Conservation (phyloP, 2,329 filamentous ascomycete genomes). For the Mycocentrospora acerina region DNA sequence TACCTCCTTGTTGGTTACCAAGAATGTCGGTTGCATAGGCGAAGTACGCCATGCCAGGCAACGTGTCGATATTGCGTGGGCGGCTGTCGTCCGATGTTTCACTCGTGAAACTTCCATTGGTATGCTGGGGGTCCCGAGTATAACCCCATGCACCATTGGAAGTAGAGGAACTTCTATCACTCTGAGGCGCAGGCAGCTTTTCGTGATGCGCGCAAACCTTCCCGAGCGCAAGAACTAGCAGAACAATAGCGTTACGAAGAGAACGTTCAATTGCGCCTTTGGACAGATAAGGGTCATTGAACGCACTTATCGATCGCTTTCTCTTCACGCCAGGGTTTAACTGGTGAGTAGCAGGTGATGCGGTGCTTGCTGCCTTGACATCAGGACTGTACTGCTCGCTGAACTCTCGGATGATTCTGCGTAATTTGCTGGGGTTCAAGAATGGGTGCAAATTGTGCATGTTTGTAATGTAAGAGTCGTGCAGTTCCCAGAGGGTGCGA, state of each 20-base stretch:
- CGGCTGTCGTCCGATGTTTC: constrained; percentile 25
- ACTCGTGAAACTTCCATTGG: constrained; percentile 39
- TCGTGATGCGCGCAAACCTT: constrained; percentile 68
- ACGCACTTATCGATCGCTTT: constrained; percentile 35
- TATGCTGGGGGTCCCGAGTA: constrained; percentile 38
- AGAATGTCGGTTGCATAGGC: constrained; percentile 84
- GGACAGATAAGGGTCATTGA: constrained; percentile 26
- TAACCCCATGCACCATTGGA: constrained; percentile 24
- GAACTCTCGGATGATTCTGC: constrained; percentile 55
- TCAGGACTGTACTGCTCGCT: constrained; percentile 38
- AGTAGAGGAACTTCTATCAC: constrained; percentile 40
- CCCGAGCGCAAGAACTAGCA: constrained; percentile 82
- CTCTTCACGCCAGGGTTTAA: constrained; percentile 35
- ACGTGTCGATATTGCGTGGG: constrained; percentile 72
- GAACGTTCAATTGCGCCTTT: constrained; percentile 30
- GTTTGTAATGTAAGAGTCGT: constrained; percentile 58
- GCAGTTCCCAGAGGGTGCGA: constrained; percentile 52
- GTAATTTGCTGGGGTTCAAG: constrained; percentile 56
- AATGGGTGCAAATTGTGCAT: constrained; percentile 68
- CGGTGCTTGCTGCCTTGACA: constrained; percentile 13
- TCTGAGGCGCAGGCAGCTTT: constrained; percentile 58
- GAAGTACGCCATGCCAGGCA: constrained; percentile 89
- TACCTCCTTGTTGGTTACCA: constrained; percentile 75
- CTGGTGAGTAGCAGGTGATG: constrained; percentile 28
- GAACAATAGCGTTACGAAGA: constrained; percentile 70